Base-by-base conservation (phyloP, 768 basidiomycete genomes). In the Lyophyllum atratum region DNA sequence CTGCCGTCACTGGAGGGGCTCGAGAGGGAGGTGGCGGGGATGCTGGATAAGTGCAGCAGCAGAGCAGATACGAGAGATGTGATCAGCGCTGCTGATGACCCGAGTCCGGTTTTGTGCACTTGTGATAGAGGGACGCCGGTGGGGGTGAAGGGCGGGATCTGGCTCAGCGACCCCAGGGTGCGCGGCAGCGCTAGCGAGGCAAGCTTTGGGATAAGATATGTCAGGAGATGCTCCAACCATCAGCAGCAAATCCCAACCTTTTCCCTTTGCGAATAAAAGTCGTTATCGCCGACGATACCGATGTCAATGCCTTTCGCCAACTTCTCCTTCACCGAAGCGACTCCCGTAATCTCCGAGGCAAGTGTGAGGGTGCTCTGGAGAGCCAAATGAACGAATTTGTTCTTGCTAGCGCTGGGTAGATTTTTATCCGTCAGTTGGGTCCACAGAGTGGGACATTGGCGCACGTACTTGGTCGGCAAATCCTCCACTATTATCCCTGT, bases 61-160 rank as follows among this genome's bases (percentile, higher is more conserved):
- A 99, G 81, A 2, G 86, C 88, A 43, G 92, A 87, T 49, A 94
- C 90, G 57, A 98, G 84, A 43, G 96, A 96, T 2, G 97, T 98
- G 70, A 98, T 97, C 60, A 99, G 83, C 0, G 97, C 94, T 5
- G 97, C 97, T 2, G 95, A 97, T 6, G 95, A 98, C 39, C 97
- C 97, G 47, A 98, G 85, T 9, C 97, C 97, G 0, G 97, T 98
- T 76, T 99, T 99, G 81, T 98, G 95, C n/a, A 96, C 95, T 49
- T 92, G 76, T 0, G 80, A 74, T 34, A 99, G 78, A 0, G 72
- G 74, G 47, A 89, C 87, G 54, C 85, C 83, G 15, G 91, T 87
- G 24, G 80, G 77, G 29, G 76, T 78, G 76, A 98, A 98, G 0
- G 92, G 90, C 3, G 85, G 75, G n/a, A 98, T 83, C 48, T 80